Evolutionary conservation across 2,329 filamentous ascomycete species (phyloP).

Genomic region (Calonectria ilicicola): DNA sequence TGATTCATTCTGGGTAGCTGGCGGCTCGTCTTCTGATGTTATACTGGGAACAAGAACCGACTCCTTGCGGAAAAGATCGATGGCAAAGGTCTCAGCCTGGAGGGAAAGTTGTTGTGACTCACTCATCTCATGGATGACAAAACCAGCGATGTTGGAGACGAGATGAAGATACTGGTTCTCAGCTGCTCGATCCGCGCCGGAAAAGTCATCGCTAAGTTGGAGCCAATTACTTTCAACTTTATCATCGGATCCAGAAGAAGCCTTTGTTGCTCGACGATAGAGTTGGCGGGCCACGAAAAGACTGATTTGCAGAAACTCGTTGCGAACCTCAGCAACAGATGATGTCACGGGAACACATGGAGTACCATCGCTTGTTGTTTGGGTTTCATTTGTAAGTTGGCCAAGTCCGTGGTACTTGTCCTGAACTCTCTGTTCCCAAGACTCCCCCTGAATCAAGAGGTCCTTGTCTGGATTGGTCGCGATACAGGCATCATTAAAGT

Average conservation of each 20-base stretch:
- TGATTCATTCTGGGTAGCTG: conserved; percentile 29
- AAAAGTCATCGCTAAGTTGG: conserved; percentile 48
- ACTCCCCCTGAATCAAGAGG: conserved; percentile 27
- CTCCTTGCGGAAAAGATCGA: conserved; percentile 53
- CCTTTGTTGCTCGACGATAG: conserved; percentile 55
- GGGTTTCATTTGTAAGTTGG: conserved; percentile 21
- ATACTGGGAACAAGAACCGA: conserved; percentile 32
- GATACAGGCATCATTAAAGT: conserved; percentile 57
- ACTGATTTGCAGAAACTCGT: conserved; percentile 54
- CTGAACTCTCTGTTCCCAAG: conserved; percentile 42
- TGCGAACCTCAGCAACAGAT: conserved; percentile 44
- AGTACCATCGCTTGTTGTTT: conserved; percentile 1
- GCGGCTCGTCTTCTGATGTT: background rate
- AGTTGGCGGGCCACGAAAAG: conserved; percentile 53
- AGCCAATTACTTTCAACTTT: conserved; percentile 35
- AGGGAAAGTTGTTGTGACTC: conserved; percentile 51
- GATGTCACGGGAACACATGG: conserved; percentile 13
- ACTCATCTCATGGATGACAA: conserved; percentile 51
- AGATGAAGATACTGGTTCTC: conserved; percentile 52
- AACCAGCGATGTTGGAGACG: conserved; percentile 51
- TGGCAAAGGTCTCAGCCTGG: conserved; percentile 46
- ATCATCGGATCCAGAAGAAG: conserved; percentile 4
- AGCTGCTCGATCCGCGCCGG: conserved; percentile 38
- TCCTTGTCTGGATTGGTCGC: conserved; percentile 36
- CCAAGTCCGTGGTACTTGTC: conserved; percentile 46